Evolutionary conservation across 129 eudicot genomes (phyloP).

Genomic region (Scalesia atractyloides): DNA sequence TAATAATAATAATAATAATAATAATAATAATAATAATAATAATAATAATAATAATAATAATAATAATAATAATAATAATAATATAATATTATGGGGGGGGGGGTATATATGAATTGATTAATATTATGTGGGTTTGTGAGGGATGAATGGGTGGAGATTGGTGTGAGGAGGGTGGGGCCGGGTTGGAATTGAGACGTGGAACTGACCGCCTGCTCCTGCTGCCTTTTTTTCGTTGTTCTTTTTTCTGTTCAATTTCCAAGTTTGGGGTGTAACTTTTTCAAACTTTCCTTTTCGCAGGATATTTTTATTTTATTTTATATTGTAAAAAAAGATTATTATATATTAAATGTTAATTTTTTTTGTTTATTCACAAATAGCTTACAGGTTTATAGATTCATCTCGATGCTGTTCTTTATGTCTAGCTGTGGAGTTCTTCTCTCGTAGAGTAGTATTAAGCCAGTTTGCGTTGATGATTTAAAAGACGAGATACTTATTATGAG

Average conservation of each 20-base stretch:
- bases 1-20: constrained; percentile 27
- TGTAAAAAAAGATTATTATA: too few relatives aligned
- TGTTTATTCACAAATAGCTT: too few relatives aligned
- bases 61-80: constrained; percentile 21
- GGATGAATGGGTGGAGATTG: constrained; percentile 36
- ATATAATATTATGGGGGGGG: too few relatives aligned
- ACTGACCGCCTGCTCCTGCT: constrained; percentile 23
- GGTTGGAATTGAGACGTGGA: constrained; percentile 26
- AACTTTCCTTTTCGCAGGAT: not conserved
- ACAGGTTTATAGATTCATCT: too few relatives aligned
- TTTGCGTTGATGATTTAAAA: too few relatives aligned
- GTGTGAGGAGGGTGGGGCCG: constrained; percentile 38
- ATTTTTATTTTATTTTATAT: too few relatives aligned
- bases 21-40: constrained; percentile 22
- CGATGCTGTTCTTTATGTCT: too few relatives aligned
- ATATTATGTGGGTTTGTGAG: constrained; percentile 9
- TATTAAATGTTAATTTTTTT: too few relatives aligned
- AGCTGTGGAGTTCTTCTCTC: too few relatives aligned
- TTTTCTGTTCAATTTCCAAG: not conserved
- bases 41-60: constrained; percentile 27
- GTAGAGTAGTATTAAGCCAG: too few relatives aligned
- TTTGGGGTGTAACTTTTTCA: constrained; percentile 3
- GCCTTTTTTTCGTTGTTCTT: not conserved
- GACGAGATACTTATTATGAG: too few relatives aligned
- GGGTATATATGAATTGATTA: not conserved